Percentiles rank a stretch among this genome's conserved stretches.
phyloP scores from a whole-genome alignment of 495 filamentous ascomycete species.

The Podospora pseudopauciseta region DNA sequence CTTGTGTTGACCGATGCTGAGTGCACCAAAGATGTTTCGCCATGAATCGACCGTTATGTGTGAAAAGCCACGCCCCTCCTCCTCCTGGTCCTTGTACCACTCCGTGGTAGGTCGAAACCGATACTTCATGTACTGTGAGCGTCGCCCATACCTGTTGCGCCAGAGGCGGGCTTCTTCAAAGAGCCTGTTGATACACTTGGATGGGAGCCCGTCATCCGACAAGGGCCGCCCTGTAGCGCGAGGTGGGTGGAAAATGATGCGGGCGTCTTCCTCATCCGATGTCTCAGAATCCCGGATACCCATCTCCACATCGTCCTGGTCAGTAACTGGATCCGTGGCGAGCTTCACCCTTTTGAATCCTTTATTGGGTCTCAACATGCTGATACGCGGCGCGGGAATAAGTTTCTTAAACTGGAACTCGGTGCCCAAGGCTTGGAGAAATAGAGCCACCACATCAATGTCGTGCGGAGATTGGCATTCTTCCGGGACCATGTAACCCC shows the following conservation, averaged over 20 bases:
- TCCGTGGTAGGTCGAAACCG: slow-evolving; percentile 38
- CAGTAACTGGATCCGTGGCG: not conserved
- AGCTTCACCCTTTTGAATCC: slow-evolving; percentile 24
- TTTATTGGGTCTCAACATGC: slow-evolving; percentile 12
- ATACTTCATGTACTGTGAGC: slow-evolving; percentile 31
- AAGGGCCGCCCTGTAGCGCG: slow-evolving; percentile 17
- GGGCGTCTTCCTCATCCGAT: slow-evolving; percentile 24
- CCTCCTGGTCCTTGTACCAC: slow-evolving; percentile 43
- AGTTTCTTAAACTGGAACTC: slow-evolving; percentile 12
- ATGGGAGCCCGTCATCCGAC: slow-evolving; percentile 4
- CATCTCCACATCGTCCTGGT: not conserved
- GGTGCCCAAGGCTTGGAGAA: slow-evolving; percentile 22
- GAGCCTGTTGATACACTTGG: slow-evolving; percentile 40
- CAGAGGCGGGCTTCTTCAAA: slow-evolving; percentile 35
- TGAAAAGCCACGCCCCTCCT: slow-evolving; percentile 38
- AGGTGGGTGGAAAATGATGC: slow-evolving; percentile 45
- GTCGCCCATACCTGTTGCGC: slow-evolving; percentile 9
- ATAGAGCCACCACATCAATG: slow-evolving; percentile 26
- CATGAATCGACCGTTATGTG: slow-evolving; percentile 39
- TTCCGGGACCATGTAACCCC: slow-evolving; percentile 26
- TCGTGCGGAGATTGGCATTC: slow-evolving; percentile 20
- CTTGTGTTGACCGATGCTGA: slow-evolving; percentile 18
- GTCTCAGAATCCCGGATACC: not conserved
- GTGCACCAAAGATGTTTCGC: slow-evolving; percentile 31
- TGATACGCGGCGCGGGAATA: slow-evolving; percentile 29